A percentile compares a stretch with the other conserved stretches of the same genome.
These are phyloP conservation scores for Pythium insidiosum DNA, from an alignment of 352 stramenopile genomes.

Conservation along the genomic window DNA sequence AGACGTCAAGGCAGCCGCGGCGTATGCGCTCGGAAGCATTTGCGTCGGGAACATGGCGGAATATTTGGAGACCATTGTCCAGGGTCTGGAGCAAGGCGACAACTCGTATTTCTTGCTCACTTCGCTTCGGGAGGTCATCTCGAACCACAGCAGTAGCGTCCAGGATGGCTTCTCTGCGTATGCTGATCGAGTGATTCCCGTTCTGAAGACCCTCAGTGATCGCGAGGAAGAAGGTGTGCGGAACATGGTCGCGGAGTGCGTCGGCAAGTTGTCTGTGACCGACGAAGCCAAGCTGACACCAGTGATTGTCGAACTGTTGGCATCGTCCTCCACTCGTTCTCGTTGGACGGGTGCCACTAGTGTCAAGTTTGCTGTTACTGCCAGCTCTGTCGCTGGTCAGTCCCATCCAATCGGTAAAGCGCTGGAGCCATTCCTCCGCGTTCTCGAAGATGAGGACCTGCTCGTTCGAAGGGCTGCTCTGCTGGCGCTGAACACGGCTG, in stretches of 20 bases:
- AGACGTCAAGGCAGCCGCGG: constrained; percentile 95
- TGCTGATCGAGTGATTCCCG: constrained; percentile 87
- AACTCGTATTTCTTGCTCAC: constrained; percentile 97
- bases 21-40: constrained; percentile 94
- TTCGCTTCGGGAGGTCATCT: constrained; percentile 95
- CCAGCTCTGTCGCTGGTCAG: constrained; percentile 15
- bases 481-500: constrained; percentile 93
- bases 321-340: constrained; percentile 36
- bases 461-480: constrained; percentile 92
- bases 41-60: constrained; percentile 91
- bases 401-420: constrained; percentile 41
- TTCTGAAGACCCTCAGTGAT: constrained; percentile 90
- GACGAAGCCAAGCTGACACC: constrained; percentile 86
- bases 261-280: constrained; percentile 92
- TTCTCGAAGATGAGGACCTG: constrained; percentile 94
- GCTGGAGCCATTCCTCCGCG: constrained; percentile 87
- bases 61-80: constrained; percentile 90
- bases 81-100: constrained; percentile 82
- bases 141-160: constrained; percentile 62
- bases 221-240: constrained; percentile 93
- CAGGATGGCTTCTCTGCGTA: constrained; percentile 70
- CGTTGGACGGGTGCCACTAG: constrained; percentile 91
- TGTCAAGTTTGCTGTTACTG: constrained; percentile 85
- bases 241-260: constrained; percentile 97
- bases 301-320: constrained; percentile 79